Evolutionary conservation across 495 filamentous ascomycete species (phyloP).

Genomic region (Talaromyces proteolyticus): DNA sequence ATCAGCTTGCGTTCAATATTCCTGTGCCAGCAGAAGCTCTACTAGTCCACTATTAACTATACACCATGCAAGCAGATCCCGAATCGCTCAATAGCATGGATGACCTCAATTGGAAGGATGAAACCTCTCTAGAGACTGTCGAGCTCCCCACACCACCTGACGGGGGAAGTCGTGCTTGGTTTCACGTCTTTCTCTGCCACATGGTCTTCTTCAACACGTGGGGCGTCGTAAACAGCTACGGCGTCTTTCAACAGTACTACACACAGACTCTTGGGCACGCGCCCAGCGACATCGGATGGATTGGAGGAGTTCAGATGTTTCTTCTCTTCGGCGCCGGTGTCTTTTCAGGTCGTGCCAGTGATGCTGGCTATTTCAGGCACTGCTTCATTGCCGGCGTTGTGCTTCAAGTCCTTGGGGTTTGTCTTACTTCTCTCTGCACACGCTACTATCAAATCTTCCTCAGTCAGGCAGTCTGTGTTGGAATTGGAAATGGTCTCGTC

Average conservation of each 20-base stretch:
- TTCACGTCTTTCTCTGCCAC: constrained; percentile 19
- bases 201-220: constrained; percentile 25
- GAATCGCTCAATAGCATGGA: background rate
- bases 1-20: no score
- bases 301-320: constrained; percentile 52
- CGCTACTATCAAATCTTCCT: constrained; percentile 47
- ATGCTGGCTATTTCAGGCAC: constrained; percentile 51
- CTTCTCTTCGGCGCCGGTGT: constrained; percentile 46
- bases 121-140: no score
- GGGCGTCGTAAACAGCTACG: constrained; percentile 26
- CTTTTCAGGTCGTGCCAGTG: constrained; percentile 49
- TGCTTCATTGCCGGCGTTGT: constrained; percentile 38
- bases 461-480: constrained; percentile 61
- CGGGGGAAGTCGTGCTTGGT: constrained; percentile 21
- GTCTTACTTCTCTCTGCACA: constrained; percentile 45
- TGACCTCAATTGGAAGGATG: no score
- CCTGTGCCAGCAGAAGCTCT: no score
- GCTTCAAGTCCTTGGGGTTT: constrained; percentile 51
- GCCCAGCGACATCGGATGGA: constrained; percentile 52
- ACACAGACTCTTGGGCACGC: constrained; percentile 25
- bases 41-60: no score
- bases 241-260: constrained; percentile 23
- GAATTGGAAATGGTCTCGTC: constrained; percentile 57
- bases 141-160: constrained; percentile 16
- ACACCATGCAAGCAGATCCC: background rate